Percentiles rank a stretch among this genome's conserved stretches.
Evolutionary conservation across 768 basidiomycete genomes (phyloP).

Genomic region (Rubroboletus pulcherrimus): DNA sequence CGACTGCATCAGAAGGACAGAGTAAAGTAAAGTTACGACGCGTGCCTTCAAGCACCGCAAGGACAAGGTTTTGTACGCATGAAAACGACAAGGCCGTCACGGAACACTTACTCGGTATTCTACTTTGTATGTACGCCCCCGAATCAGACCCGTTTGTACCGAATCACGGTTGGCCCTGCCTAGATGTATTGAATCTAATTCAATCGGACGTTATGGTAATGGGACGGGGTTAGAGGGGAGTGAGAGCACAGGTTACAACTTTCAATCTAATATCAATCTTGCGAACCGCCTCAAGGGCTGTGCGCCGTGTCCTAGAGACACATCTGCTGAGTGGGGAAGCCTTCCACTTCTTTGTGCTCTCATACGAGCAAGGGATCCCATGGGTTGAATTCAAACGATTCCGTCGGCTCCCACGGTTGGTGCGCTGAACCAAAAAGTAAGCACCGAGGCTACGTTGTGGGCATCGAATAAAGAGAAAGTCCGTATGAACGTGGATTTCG

Average conservation of each 20-base stretch:
- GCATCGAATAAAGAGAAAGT: not conserved
- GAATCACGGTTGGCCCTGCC: conserved; percentile 12
- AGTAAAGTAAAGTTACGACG: conserved; percentile 15
- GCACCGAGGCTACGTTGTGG: not conserved
- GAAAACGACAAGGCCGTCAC: conserved; percentile 8
- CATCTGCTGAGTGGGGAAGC: not conserved
- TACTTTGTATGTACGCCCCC: conserved; percentile 1
- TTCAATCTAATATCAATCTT: conserved; percentile 15
- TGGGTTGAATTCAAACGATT: conserved; percentile 12
- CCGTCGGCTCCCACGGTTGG: conserved; percentile 5
- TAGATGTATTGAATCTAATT: conserved; percentile 9
- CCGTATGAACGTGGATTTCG: conserved; percentile 13
- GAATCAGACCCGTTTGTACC: not conserved
- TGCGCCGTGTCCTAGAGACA: conserved; percentile 13
- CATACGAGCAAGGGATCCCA: not conserved
- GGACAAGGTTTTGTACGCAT: conserved; percentile 25
- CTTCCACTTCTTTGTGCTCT: not conserved
- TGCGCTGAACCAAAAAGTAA: not conserved
- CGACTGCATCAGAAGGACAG: conserved; percentile 12
- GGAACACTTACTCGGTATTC: not conserved
- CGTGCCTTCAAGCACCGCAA: conserved; percentile 30
- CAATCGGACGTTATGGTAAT: conserved; percentile 6
- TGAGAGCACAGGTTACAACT: conserved; percentile 6
- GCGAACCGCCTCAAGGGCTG: conserved; percentile 13
- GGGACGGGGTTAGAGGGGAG: conserved; percentile 9